Evolutionary conservation across 106 monocot genomes (phyloP), one percentile per base, ranked within the genome.

Genomic region (Hemerocallis citrina): DNA sequence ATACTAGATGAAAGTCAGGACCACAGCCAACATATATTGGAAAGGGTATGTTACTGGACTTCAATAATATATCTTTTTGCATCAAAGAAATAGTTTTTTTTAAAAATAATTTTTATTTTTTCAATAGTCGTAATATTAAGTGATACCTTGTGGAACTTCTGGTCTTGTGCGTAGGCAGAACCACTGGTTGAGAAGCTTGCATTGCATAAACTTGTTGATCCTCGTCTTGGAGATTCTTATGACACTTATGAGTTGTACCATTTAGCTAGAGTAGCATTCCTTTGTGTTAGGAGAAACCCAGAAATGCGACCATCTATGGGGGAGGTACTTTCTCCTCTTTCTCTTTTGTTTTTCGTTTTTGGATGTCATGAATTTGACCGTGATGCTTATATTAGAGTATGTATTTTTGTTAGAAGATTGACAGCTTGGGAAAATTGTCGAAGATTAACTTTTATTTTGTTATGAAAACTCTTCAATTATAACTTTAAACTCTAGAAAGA

Each of bases 251-350:
- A 61, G 64, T 35, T 80, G 29, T 74, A 80, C 47, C 74, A 47
- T 66, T 39, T 80, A 55, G 75, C 74, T 20, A 70, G 64, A 75
- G 61, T 54, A 32, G 74, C 79, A 57, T 79, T 49, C 52, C 65
- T 79, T 32, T 79, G 74, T 79, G 79, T 79, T 29, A 69, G 74
- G 46, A 69, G 54, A 64, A 69, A 74, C 19, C 73, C 79, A 4
- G 79, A 79, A 33, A 42, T 63, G 55, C 69, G 79, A 14, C 79
- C 79, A 52, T 74, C 79, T 28, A 79, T 79, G 60, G 79, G 64
- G 60, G 79, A 79, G 74, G 68, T 66, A 36, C 61, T 12, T 15
- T 21, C 11, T 7, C 15, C 39, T 39, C 39, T 21, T 44, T 34
- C 45, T 12, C 15, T 34, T 37, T 8, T 24, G 8, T 6, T 14